Conservation (phyloP, 805 yeast species). For the Blastobotrys robertii region DNA sequence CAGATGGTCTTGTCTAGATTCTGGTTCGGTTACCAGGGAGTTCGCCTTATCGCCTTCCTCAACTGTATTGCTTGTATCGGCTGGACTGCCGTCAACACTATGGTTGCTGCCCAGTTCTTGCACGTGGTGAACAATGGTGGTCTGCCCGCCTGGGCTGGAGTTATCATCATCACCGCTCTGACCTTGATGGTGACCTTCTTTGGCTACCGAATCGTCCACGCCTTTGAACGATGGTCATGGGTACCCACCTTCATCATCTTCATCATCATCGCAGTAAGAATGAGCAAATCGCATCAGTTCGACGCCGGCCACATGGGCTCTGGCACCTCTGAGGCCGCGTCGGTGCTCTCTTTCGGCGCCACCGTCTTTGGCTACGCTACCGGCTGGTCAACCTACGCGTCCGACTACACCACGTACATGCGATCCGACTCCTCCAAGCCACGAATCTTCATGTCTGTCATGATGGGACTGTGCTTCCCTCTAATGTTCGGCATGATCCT, state of each 20-base stretch:
- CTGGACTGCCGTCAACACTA: conserved; percentile 90
- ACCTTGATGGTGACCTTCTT: conserved; percentile 70
- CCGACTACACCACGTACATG: conserved; percentile 87
- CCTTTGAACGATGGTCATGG: conserved; percentile 82
- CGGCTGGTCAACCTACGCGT: conserved; percentile 90
- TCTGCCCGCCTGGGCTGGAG: conserved; percentile 87
- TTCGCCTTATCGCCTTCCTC: conserved; percentile 67
- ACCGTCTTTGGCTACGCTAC: conserved; percentile 80
- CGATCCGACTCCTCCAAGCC: conserved; percentile 49
- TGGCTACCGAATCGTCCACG: conserved; percentile 76
- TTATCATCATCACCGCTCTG: conserved; percentile 53
- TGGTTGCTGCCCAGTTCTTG: conserved; percentile 78
- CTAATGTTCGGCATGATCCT: conserved; percentile 61
- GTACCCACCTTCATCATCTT: conserved; percentile 68
- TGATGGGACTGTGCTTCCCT: conserved; percentile 57
- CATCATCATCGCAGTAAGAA: conserved; percentile 68
- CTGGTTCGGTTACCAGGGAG: conserved; percentile 64
- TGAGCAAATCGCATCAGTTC: conserved; percentile 59
- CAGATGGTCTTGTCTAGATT: conserved; percentile 78
- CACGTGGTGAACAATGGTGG: conserved; percentile 57
- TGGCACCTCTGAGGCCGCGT: conserved; percentile 66
- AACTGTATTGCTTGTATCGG: conserved; percentile 84
- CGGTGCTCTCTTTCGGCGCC: conserved; percentile 73
- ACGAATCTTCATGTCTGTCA: conserved; percentile 55
- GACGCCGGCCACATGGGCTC: conserved; percentile 40